Evolutionary conservation across 495 filamentous ascomycete genomes (phyloP).

Genomic region (Aspergillus nidulans): DNA sequence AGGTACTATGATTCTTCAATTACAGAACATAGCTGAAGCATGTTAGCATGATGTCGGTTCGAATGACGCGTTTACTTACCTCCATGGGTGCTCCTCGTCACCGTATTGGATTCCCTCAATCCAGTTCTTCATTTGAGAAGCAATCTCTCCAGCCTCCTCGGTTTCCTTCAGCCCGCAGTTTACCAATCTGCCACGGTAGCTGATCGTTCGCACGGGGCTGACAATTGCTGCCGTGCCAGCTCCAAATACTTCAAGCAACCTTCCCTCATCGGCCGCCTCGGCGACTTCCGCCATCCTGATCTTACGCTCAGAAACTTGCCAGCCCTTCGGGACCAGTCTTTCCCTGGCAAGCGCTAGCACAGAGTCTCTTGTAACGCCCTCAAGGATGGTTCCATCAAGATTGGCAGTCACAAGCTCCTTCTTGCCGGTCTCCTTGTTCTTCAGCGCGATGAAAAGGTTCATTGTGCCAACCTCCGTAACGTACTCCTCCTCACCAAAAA

Average conservation of each 20-base stretch:
- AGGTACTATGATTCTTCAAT: neutral
- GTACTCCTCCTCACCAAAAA: conserved; percentile 90
- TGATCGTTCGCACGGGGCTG: conserved; percentile 77
- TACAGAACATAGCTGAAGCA: conserved; percentile 27
- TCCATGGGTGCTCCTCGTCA: conserved; percentile 85
- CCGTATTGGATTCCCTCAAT: conserved; percentile 94
- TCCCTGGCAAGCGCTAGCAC: conserved; percentile 80
- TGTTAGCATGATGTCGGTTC: conserved; percentile 16
- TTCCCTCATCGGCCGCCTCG: conserved; percentile 75
- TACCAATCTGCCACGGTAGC: conserved; percentile 73
- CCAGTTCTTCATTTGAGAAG: conserved; percentile 86
- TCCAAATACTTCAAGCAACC: conserved; percentile 89
- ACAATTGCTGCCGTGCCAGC: conserved; percentile 77
- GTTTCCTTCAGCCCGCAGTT: conserved; percentile 71
- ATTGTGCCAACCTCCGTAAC: conserved; percentile 97
- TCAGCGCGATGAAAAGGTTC: conserved; percentile 87
- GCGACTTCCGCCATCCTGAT: conserved; percentile 80
- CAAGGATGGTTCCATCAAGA: conserved; percentile 93
- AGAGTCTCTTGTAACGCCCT: conserved; percentile 88
- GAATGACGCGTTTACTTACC: conserved; percentile 35
- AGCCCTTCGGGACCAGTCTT: conserved; percentile 76
- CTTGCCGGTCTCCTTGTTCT: conserved; percentile 76
- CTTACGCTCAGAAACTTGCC: conserved; percentile 82
- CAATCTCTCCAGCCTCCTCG: conserved; percentile 82
- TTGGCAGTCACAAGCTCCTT: conserved; percentile 90